Base-by-base conservation (phyloP, 306 rosid species). In the Sindora glabra region DNA sequence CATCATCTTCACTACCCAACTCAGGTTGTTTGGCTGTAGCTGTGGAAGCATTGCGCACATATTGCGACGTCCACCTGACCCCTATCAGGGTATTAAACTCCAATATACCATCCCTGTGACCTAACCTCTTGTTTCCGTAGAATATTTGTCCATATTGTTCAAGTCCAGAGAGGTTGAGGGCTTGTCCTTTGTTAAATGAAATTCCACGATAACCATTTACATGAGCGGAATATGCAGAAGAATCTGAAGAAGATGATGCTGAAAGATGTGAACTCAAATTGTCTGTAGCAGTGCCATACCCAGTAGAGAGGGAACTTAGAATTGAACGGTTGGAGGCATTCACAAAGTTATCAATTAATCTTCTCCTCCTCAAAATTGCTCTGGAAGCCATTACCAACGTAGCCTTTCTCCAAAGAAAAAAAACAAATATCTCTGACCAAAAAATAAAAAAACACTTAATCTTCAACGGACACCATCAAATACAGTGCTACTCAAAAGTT, bases 351-450 rank as follows among this genome's bases (percentile, higher is more conserved):
- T 74, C 65, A 59, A 80, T 18, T 38, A 74, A 52, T 10, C 66
- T 79, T 40, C 63, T 86, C 65, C 85, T 74, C 48, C 86, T 74
- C 52, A 82, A 51, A 68, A 90, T 70, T 24, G 90, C 83, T 70
- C 70, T 67, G 1, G 79, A 76, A 17, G 94, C 90, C 95, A 87
- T 90, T 64, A 13, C 48, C 16, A 7, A 59, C 59, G 30, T 59
- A 21, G n/a, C n/a, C n/a, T n/a, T n/a, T n/a, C n/a, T n/a, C n/a
- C n/a, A n/a, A n/a, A n/a, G n/a, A n/a, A n/a, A n/a, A n/a, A n/a
- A n/a, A n/a, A n/a, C n/a, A n/a, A n/a, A n/a, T n/a, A n/a, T n/a
- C n/a, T n/a, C n/a, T n/a, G n/a, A n/a, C n/a, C n/a, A n/a, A n/a
- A n/a, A n/a, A n/a, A n/a, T n/a, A n/a, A n/a, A n/a, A n/a, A n/a